These are phyloP conservation scores for Exophiala aquamarina DNA, from an alignment of 2,329 filamentous ascomycete genomes.

Conservation along the genomic window DNA sequence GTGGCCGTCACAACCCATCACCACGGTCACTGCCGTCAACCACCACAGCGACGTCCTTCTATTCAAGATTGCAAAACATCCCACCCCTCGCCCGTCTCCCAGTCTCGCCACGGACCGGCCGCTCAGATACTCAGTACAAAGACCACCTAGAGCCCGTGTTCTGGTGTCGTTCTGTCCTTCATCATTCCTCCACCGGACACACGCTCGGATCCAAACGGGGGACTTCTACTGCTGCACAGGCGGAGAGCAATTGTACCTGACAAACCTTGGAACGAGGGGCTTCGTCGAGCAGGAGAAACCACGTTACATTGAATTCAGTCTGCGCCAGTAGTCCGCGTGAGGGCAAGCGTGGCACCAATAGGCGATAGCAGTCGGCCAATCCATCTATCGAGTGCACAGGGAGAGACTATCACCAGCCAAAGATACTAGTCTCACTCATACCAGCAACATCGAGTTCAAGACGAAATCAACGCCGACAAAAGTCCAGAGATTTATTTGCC, in stretches of 20 bases:
- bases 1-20: slow-evolving; percentile 16
- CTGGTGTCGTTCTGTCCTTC: slow-evolving; percentile 16
- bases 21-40: slow-evolving; percentile 15
- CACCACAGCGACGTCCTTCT: slow-evolving; percentile 14
- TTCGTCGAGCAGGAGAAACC: no score
- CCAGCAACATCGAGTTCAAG: no score
- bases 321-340: no score
- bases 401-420: no score
- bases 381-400: no score
- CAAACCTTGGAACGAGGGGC: no score
- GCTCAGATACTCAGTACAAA: slow-evolving; percentile 25
- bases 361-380: no score
- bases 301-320: no score
- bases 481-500: no score
- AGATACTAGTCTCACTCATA: no score
- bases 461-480: slow-evolving; percentile 4
- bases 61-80: slow-evolving; percentile 19
- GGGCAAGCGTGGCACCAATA: no score
- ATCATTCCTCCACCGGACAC: slow-evolving; percentile 6
- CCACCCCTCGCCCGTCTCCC: slow-evolving; percentile 4
- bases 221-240: slow-evolving; percentile 6
- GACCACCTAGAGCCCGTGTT: slow-evolving; percentile 19
- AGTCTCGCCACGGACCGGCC: slow-evolving; percentile 19
- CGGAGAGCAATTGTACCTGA: no score
- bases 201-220: slow-evolving; percentile 14